These are phyloP conservation scores for Aureobasidium melanogenum DNA, from an alignment of 2,329 filamentous ascomycete species.

Conservation along the genomic window DNA sequence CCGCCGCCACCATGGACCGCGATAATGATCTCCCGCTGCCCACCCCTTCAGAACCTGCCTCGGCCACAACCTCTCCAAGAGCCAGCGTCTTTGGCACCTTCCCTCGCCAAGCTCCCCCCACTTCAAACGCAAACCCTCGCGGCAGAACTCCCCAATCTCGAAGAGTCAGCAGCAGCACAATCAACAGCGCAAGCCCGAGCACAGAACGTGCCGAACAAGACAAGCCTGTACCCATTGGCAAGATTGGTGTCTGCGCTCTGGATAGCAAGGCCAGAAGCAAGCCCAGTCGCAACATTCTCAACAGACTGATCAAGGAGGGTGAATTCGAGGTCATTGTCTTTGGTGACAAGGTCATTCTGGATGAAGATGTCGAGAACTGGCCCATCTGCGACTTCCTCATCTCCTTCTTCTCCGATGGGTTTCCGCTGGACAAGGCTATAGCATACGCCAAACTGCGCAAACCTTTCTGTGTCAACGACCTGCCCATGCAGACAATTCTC, in stretches of 20 bases:
- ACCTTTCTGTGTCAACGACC: slow-evolving; percentile 94
- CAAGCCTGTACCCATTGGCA: slow-evolving; percentile 47
- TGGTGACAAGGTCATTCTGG: slow-evolving; percentile 95
- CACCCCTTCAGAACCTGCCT: neutral
- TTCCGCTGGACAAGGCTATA: slow-evolving; percentile 93
- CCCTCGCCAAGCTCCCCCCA: neutral
- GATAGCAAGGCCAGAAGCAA: slow-evolving; percentile 96
- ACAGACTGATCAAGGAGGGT: slow-evolving; percentile 80
- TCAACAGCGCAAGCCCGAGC: slow-evolving; percentile 71
- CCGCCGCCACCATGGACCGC: neutral
- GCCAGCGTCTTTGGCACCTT: slow-evolving; percentile 2
- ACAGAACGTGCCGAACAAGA: slow-evolving; percentile 55
- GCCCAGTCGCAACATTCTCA: slow-evolving; percentile 91
- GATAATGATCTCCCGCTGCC: neutral
- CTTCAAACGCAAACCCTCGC: slow-evolving; percentile 11
- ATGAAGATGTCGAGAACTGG: slow-evolving; percentile 96
- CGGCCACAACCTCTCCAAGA: neutral
- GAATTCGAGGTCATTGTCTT: slow-evolving; percentile 98
- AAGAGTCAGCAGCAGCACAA: slow-evolving; percentile 72
- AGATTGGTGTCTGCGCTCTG: slow-evolving; percentile 87
- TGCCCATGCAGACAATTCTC: slow-evolving; percentile 92
- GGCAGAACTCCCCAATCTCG: slow-evolving; percentile 49
- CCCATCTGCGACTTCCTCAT: slow-evolving; percentile 93
- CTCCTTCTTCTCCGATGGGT: slow-evolving; percentile 96
- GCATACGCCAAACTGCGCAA: slow-evolving; percentile 88